These are phyloP conservation scores for Delitschia confertaspora DNA, from an alignment of 495 filamentous ascomycete genomes.

Conservation along the genomic window DNA sequence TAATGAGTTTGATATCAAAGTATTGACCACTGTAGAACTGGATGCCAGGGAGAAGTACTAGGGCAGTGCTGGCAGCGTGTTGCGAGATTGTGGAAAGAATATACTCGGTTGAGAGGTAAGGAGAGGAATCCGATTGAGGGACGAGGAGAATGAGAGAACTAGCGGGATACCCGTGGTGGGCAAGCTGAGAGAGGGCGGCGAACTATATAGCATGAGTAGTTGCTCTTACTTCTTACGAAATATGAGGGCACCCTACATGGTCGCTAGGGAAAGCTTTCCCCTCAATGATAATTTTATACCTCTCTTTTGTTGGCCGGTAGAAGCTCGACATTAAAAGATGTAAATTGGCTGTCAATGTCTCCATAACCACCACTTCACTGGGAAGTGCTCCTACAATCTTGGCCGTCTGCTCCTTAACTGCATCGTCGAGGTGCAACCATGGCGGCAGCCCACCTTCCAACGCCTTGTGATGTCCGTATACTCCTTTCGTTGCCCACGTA, in stretches of 20 bases:
- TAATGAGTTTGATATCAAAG: slow-evolving; percentile 80
- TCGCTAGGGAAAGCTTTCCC: slow-evolving; percentile 92
- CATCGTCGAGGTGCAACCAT: slow-evolving; percentile 73
- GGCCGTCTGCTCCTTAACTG: slow-evolving; percentile 62
- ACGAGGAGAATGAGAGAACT: slow-evolving; percentile 16
- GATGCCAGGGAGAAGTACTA: slow-evolving; percentile 80
- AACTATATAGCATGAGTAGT: neutral
- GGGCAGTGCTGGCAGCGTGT: slow-evolving; percentile 65
- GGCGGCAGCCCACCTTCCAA: slow-evolving; percentile 64
- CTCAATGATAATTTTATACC: slow-evolving; percentile 87
- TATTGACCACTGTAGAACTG: slow-evolving; percentile 94
- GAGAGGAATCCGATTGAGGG: slow-evolving; percentile 7
- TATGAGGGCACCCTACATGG: slow-evolving; percentile 47
- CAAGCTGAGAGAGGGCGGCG: slow-evolving; percentile 24
- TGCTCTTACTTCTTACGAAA: neutral
- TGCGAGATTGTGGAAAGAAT: slow-evolving; percentile 64
- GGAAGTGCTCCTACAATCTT: slow-evolving; percentile 74
- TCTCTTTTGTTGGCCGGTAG: slow-evolving; percentile 66
- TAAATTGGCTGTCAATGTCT: slow-evolving; percentile 83
- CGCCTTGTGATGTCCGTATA: slow-evolving; percentile 84
- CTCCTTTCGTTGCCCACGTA: slow-evolving; percentile 89
- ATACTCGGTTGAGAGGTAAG: slow-evolving; percentile 7
- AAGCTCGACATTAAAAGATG: slow-evolving; percentile 89
- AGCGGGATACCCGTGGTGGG: slow-evolving; percentile 19
- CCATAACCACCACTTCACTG: slow-evolving; percentile 86